phyloP scores from a whole-genome alignment of 140 eudicot species.

The Cichorium intybus region DNA sequence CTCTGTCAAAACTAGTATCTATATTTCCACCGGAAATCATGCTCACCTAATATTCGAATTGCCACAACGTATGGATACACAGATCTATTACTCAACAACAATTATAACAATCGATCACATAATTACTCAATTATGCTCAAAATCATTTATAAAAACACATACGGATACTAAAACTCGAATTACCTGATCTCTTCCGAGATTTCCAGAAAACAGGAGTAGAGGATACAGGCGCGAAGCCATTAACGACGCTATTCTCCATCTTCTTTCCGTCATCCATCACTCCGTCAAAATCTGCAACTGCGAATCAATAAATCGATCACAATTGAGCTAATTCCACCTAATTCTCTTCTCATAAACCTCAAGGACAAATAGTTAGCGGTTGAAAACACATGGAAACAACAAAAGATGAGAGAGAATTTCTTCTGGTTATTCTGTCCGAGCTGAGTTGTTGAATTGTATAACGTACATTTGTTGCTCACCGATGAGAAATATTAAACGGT shows the following conservation, averaged over 20 bases:
- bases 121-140: neutral
- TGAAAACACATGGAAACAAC: slow-evolving; percentile 19
- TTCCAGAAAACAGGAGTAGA: slow-evolving; percentile 82
- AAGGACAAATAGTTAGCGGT: slow-evolving; percentile 23
- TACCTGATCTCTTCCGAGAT: slow-evolving; percentile 77
- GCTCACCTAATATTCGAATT: neutral
- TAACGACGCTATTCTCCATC: slow-evolving; percentile 33
- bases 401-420: slow-evolving; percentile 24
- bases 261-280: slow-evolving; percentile 48
- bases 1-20: neutral
- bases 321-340: slow-evolving; percentile 8
- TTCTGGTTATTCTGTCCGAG: slow-evolving; percentile 18
- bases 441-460: slow-evolving; percentile 32
- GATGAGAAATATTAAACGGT: slow-evolving; percentile 15
- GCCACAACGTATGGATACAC: neutral
- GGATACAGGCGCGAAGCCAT: slow-evolving; percentile 62
- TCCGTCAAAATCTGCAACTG: slow-evolving; percentile 15
- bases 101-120: neutral
- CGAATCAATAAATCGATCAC: neutral
- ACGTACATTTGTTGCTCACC: slow-evolving; percentile 38
- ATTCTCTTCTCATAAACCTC: slow-evolving; percentile 5
- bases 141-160: neutral
- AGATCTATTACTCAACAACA: slow-evolving; percentile 18
- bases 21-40: neutral
- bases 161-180: neutral